phyloP scores from a whole-genome alignment of 495 filamentous ascomycete species.

The Neurospora tetrasperma region DNA sequence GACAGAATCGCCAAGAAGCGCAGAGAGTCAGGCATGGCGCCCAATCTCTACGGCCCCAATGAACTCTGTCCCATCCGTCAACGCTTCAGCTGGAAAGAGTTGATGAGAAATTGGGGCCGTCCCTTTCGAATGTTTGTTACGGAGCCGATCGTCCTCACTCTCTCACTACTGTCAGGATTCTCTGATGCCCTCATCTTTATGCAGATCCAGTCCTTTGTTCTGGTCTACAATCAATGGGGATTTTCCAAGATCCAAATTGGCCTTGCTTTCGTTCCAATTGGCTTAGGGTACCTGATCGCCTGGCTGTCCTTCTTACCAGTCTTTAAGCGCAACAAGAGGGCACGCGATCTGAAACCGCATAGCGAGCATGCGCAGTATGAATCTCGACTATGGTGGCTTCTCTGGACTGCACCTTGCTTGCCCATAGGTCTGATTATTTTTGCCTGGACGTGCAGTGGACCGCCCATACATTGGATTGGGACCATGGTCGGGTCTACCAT shows the following conservation, averaged over 20 bases:
- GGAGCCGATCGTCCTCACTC: conserved; percentile 62
- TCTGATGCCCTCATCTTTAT: conserved; percentile 75
- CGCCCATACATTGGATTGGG: conserved; percentile 52
- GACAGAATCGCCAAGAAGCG: conserved; percentile 57
- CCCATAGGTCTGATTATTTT: conserved; percentile 62
- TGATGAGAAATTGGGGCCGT: conserved; percentile 53
- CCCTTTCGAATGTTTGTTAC: conserved; percentile 72
- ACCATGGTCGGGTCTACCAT: conserved; percentile 48
- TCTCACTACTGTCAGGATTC: conserved; percentile 67
- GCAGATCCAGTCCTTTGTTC: conserved; percentile 56
- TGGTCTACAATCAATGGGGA: conserved; percentile 56
- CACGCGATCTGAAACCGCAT: conserved; percentile 40
- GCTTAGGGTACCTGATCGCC: conserved; percentile 55
- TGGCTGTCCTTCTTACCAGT: conserved; percentile 55
- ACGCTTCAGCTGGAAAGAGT: conserved; percentile 43
- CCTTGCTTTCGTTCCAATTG: conserved; percentile 53
- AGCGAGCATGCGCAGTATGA: conserved; percentile 53
- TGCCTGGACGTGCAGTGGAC: conserved; percentile 54
- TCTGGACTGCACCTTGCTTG: conserved; percentile 54
- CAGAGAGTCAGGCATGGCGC: conserved; percentile 42
- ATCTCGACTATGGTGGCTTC: conserved; percentile 44
- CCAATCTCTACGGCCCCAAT: conserved; percentile 52
- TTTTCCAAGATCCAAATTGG: conserved; percentile 47
- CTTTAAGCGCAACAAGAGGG: conserved; percentile 45
- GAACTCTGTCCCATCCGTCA: conserved; percentile 41